A percentile compares a stretch with the other conserved stretches of the same genome.
Evolutionary conservation across 2,329 filamentous ascomycete species (phyloP).

Genomic region (Verticillium alfalfae): DNA sequence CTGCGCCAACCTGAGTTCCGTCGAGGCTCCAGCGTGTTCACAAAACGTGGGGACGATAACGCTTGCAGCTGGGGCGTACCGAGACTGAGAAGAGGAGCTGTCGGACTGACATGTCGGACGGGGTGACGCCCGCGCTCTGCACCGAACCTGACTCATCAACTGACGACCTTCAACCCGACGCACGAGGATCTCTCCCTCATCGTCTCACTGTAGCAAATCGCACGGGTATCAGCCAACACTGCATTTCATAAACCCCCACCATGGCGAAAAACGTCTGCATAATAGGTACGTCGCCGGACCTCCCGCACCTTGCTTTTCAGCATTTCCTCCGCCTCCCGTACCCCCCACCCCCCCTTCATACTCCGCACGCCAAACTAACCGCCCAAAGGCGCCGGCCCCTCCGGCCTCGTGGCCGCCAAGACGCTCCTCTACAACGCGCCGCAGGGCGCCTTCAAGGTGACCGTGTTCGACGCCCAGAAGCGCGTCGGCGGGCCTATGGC

Average conservation of each 20-base stretch:
- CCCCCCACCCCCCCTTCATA: too few relatives aligned
- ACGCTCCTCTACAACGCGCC: constrained; percentile 59
- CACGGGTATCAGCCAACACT: too few relatives aligned
- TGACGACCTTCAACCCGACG: too few relatives aligned
- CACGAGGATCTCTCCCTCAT: not conserved
- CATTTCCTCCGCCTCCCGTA: not conserved
- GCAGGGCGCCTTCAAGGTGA: constrained; percentile 55
- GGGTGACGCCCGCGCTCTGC: too few relatives aligned
- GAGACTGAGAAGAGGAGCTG: too few relatives aligned
- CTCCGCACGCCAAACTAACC: not conserved
- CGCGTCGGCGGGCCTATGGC: constrained; percentile 80
- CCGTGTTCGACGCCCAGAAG: constrained; percentile 61
- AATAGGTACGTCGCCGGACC: constrained; percentile 23
- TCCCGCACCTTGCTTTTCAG: not conserved
- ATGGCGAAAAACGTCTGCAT: constrained; percentile 36
- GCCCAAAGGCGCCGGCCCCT: constrained; percentile 57
- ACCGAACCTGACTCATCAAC: too few relatives aligned
- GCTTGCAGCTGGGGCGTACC: too few relatives aligned
- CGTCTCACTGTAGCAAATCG: not conserved
- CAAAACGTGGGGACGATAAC: too few relatives aligned
- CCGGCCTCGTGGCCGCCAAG: constrained; percentile 67
- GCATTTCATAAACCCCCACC: not conserved
- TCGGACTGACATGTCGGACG: too few relatives aligned
- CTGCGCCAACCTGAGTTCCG: not conserved
- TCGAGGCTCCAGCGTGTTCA: not conserved